These are phyloP conservation scores for Colletotrichum phormii DNA, from an alignment of 2,329 filamentous ascomycete genomes.

Conservation along the genomic window DNA sequence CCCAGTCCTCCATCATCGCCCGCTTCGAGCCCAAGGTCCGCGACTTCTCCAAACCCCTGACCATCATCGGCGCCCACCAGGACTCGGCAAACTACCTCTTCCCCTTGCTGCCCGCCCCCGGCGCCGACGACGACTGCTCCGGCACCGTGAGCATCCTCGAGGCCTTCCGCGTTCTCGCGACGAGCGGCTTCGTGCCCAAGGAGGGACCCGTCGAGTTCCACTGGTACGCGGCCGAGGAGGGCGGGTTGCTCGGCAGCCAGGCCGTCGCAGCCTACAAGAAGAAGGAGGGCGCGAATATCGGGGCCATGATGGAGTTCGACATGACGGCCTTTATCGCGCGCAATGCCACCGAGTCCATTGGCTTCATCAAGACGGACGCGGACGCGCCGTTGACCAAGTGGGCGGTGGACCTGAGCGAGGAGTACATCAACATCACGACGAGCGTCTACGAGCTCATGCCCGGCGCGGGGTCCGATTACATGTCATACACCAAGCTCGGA, in stretches of 20 bases:
- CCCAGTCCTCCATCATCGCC: conserved; percentile 78
- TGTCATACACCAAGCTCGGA: conserved; percentile 53
- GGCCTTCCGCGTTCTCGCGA: conserved; percentile 73
- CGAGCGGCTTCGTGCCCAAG: conserved; percentile 50
- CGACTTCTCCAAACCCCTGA: conserved; percentile 46
- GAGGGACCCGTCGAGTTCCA: conserved; percentile 74
- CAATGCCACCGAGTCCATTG: conserved; percentile 53
- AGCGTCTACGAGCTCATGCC: conserved; percentile 46
- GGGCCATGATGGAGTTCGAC: conserved; percentile 77
- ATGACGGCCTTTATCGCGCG: conserved; percentile 53
- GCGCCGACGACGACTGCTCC: conserved; percentile 79
- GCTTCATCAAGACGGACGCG: conserved; percentile 51
- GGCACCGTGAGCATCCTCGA: conserved; percentile 81
- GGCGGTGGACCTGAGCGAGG: conserved; percentile 47
- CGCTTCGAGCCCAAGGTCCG: conserved; percentile 63
- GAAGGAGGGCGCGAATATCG: conserved; percentile 70
- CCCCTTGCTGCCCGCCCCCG: conserved; percentile 75
- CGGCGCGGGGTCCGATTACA: conserved; percentile 54
- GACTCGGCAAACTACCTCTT: conserved; percentile 81
- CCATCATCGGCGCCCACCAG: conserved; percentile 77
- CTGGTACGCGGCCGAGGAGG: conserved; percentile 85
- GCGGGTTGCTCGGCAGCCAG: conserved; percentile 71
- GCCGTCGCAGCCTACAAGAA: conserved; percentile 77
- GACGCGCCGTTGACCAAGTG: conserved; percentile 51
- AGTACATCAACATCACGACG: conserved; percentile 51